Conservation (phyloP, 2,329 filamentous ascomycete genomes). For the Madurella fahalii region DNA sequence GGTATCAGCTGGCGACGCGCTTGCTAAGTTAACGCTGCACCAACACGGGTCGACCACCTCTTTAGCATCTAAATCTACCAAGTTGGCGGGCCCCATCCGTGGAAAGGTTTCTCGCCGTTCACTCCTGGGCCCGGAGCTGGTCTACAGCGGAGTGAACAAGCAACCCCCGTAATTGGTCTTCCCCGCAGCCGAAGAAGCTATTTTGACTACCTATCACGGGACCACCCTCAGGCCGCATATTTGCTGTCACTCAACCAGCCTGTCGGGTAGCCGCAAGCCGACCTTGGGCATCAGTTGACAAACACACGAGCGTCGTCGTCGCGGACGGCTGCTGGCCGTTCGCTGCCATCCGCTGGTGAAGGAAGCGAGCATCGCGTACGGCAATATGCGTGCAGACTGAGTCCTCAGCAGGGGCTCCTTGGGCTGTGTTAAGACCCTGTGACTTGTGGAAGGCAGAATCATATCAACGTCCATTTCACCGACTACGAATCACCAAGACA, state of each 20-base stretch:
- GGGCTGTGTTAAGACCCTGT: conserved; percentile 21
- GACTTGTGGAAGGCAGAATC: neutral
- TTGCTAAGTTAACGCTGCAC: conserved; percentile 6
- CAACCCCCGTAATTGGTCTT: conserved; percentile 87
- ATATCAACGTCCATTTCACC: neutral
- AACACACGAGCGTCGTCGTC: conserved; percentile 16
- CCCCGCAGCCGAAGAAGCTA: neutral
- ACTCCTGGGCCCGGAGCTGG: conserved; percentile 88
- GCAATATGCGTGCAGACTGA: conserved; percentile 29
- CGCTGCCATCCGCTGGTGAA: conserved; percentile 33
- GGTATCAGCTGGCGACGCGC: neutral
- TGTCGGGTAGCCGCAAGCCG: conserved; percentile 4
- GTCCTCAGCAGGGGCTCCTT: conserved; percentile 19
- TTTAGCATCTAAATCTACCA: conserved; percentile 26
- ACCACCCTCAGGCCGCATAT: neutral
- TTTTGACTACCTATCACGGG: conserved; percentile 10
- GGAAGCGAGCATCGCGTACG: conserved; percentile 11
- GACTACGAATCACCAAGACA: conserved; percentile 1
- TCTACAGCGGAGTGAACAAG: conserved; percentile 94
- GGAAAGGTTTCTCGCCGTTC: conserved; percentile 72
- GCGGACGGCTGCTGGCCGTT: conserved; percentile 34
- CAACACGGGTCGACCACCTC: neutral
- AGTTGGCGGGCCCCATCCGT: conserved; percentile 44
- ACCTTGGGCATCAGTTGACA: conserved; percentile 14
- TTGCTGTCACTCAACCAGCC: conserved; percentile 4